phyloP scores from a whole-genome alignment of 2,329 filamentous ascomycete genomes.

The Nothomitra cinnamomea region DNA sequence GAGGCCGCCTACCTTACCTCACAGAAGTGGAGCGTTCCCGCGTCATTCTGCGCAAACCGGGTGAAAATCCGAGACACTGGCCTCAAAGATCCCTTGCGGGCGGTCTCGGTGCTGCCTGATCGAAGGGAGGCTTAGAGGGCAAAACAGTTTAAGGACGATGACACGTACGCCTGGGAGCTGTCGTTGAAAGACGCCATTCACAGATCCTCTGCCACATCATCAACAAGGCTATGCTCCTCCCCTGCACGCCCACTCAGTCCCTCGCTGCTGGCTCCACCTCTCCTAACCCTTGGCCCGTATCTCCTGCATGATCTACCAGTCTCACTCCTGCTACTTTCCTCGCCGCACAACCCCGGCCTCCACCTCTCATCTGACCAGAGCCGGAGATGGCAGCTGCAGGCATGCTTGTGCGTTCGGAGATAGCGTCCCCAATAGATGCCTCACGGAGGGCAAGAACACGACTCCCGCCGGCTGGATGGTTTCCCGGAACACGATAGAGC shows the following conservation, averaged over 20 bases:
- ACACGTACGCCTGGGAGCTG: background rate
- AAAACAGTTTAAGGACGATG: background rate
- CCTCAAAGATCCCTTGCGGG: background rate
- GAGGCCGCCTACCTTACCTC: background rate
- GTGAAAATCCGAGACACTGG: background rate
- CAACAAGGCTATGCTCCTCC: background rate
- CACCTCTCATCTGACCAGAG: too few relatives aligned
- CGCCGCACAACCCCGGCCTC: background rate
- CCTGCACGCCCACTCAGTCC: background rate
- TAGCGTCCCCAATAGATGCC: slow-evolving; percentile 1
- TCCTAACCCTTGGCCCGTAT: background rate
- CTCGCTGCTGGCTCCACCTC: too few relatives aligned
- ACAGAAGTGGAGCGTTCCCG: background rate
- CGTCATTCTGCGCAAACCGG: background rate
- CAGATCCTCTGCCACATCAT: background rate
- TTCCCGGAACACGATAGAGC: background rate
- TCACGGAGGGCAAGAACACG: background rate
- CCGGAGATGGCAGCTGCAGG: background rate
- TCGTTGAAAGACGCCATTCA: background rate
- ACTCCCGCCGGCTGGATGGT: background rate
- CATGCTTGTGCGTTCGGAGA: background rate
- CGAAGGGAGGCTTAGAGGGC: background rate
- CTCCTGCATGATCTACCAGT: background rate
- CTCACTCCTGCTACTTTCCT: background rate
- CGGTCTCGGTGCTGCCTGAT: background rate